Conservation (phyloP, 148 eudicot species). For the Camellia granthamiana region DNA sequence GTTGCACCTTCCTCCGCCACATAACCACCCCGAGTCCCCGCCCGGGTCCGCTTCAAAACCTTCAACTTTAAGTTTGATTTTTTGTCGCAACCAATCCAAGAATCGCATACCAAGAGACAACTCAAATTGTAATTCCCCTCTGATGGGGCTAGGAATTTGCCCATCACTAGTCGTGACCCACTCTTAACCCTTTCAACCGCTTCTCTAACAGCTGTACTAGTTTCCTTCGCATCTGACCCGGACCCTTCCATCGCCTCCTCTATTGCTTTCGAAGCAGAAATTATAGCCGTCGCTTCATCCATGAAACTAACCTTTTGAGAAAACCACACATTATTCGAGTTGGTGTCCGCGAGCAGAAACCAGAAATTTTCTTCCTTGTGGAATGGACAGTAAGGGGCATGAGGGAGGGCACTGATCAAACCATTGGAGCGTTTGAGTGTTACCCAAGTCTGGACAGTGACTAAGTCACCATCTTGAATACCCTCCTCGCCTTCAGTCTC, state of each 20-base stretch:
- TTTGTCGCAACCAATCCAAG: constrained; percentile 82
- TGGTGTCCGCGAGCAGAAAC: constrained; percentile 74
- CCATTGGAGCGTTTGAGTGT: constrained; percentile 64
- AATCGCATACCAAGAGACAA: constrained; percentile 63
- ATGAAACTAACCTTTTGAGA: constrained; percentile 74
- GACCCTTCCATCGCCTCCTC: constrained; percentile 69
- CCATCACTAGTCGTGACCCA: constrained; percentile 72
- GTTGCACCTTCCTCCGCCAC: constrained; percentile 42
- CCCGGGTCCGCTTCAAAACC: constrained; percentile 66
- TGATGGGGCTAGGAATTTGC: constrained; percentile 70
- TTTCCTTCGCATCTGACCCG: constrained; percentile 57
- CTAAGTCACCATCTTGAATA: constrained; percentile 81
- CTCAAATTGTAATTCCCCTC: constrained; percentile 70
- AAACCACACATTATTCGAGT: constrained; percentile 68
- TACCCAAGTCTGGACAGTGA: constrained; percentile 81
- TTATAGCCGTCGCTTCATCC: constrained; percentile 75
- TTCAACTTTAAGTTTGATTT: constrained; percentile 58
- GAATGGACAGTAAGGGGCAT: constrained; percentile 74
- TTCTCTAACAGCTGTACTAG: constrained; percentile 53
- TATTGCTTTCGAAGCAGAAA: constrained; percentile 61
- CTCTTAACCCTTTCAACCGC: constrained; percentile 62
- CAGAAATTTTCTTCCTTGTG: constrained; percentile 85
- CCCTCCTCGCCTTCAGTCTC: constrained; percentile 94
- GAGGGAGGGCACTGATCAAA: constrained; percentile 73
- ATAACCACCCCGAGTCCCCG: constrained; percentile 66